Base-by-base conservation (phyloP, 139 green algal species). In the Penium margaritaceum region DNA sequence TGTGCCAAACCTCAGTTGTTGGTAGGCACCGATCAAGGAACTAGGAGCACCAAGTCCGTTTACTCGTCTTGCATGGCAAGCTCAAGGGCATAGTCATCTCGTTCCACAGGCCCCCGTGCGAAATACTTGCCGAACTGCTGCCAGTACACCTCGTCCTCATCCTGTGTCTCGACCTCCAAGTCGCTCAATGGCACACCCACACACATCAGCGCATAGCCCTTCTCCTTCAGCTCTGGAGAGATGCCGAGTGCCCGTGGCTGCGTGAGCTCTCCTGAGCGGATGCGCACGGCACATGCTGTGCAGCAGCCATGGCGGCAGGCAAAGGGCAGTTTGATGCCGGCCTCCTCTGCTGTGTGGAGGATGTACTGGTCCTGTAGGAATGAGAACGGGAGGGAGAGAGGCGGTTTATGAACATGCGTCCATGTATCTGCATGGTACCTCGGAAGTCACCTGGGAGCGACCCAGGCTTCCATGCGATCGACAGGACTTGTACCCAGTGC, bases 281-380 rank as follows among this genome's bases (percentile, higher is more conserved):
- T 87, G 61, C 85, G 81, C 4, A 98, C 93, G 2, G 93, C 92
- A 66, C 93, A 98, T 1, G 92, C 87, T 9, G 93, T 98, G 81
- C 93, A 98, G 88, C 93, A 98, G 38, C 93, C 93, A 89, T 98
- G 94, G 51, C 93, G 83, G 84, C 93, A 98, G 15, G 93, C 91
- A 47, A 89, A 98, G 2, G 93, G 93, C 76, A 98, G 85, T 72
- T 94, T 74, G 46, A 94, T 74, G 29, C 92, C 93, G 72, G 91
- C 67, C 37, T 94, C 91, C 81, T 98, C 93, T 1, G 92, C 93
- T 74, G 96, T 91, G 67, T 81, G 95, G 61, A 98, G 75, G 3
- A 98, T 88, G 84, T 96, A 98, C 70, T 90, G 87, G 81, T 96
- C 91, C 72, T 96, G 73, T 15, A 29, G 39, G 24, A 61, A 24